phyloP scores from a whole-genome alignment of 2,329 filamentous ascomycete species.

The Fonsecaea erecta region DNA sequence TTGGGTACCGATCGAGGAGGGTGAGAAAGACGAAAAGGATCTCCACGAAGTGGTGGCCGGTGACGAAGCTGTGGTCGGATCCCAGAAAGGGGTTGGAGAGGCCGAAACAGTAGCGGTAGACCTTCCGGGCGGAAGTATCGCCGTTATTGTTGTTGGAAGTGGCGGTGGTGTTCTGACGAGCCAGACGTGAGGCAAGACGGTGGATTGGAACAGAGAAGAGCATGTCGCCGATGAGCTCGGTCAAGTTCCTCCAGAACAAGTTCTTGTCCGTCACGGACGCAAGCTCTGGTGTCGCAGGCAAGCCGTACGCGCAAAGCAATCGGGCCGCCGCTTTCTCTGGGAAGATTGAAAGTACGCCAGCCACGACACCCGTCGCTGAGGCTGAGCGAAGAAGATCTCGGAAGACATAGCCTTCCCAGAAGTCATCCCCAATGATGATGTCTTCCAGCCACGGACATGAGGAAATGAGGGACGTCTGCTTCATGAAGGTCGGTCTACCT shows the following conservation, averaged over 20 bases:
- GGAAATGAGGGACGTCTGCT: slow-evolving; percentile 35
- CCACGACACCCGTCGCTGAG: slow-evolving; percentile 48
- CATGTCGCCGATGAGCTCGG: slow-evolving; percentile 34
- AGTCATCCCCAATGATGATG: slow-evolving; percentile 35
- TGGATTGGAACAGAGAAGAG: slow-evolving; percentile 30
- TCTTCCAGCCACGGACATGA: slow-evolving; percentile 37
- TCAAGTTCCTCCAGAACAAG: slow-evolving; percentile 32
- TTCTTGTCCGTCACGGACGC: slow-evolving; percentile 26
- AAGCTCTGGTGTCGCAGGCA: slow-evolving; percentile 22
- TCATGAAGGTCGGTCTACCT: slow-evolving; percentile 18
- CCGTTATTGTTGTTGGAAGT: neutral
- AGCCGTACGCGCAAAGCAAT: slow-evolving; percentile 21
- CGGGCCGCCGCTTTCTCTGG: neutral
- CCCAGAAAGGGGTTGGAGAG: slow-evolving; percentile 44
- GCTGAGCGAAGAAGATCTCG: slow-evolving; percentile 37
- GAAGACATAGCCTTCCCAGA: slow-evolving; percentile 35
- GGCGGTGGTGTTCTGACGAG: slow-evolving; percentile 23
- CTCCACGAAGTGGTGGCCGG: slow-evolving; percentile 35
- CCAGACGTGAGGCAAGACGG: slow-evolving; percentile 26
- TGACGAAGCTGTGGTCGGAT: slow-evolving; percentile 37
- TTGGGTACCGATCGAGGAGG: slow-evolving; percentile 33
- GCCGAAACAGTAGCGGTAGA: slow-evolving; percentile 36
- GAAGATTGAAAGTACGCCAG: slow-evolving; percentile 37
- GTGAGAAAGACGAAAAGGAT: slow-evolving; percentile 37
- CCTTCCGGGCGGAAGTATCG: slow-evolving; percentile 18